Evolutionary conservation across 2,329 filamentous ascomycete species (phyloP), one percentile per base, ranked within the genome.

Genomic region (Aspergillus calidoustus): DNA sequence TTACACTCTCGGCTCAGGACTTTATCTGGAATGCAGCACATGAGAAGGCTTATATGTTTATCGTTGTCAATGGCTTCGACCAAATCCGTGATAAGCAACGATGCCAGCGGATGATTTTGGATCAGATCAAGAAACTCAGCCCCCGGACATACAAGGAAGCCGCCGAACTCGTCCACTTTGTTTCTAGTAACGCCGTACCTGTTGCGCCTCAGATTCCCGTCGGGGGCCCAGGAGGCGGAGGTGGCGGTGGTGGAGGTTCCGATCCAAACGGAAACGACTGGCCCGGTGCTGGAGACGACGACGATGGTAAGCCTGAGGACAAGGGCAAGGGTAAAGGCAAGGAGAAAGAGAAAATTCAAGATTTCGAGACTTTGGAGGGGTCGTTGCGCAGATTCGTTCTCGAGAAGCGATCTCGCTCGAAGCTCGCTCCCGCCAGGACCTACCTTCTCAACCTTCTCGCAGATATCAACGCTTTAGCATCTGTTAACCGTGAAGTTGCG

Each of bases 1-100:
- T 99, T 74, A 99, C 95, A 0, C 88, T 96, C 58, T 97, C 95
- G 0, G 93, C 95, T n/a, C 96, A 91, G 78, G 95, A 99, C 71
- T 99, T 99, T 72, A 97, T 99, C 64, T 91, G 91, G 83, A 94
- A 94, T 54, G 95, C 95, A 1, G 95, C 95, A 0, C 88, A 94
- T 46, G 95, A 99, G 74, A 99, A 99, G 79, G 94, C 95, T 0
- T 99, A 99, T 74, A 93, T 99, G 65, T 99, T 99, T 77, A 96
- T 99, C 77, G 95, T 99, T 15, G 95, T 99, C 68, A 99, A 99
- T 74, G 93, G 94, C 19, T 99, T 93, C 71, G 95, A 99, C 77
- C 90, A 91, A 64, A 98, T 99, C 70, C 86, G 90, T 66, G 93
- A 98, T 77, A 95, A 97, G 81, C 85, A 92, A 62, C 86, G 94